Evolutionary conservation across 2,329 filamentous ascomycete genomes (phyloP).

Genomic region (Paraphaeosphaeria sporulosa): DNA sequence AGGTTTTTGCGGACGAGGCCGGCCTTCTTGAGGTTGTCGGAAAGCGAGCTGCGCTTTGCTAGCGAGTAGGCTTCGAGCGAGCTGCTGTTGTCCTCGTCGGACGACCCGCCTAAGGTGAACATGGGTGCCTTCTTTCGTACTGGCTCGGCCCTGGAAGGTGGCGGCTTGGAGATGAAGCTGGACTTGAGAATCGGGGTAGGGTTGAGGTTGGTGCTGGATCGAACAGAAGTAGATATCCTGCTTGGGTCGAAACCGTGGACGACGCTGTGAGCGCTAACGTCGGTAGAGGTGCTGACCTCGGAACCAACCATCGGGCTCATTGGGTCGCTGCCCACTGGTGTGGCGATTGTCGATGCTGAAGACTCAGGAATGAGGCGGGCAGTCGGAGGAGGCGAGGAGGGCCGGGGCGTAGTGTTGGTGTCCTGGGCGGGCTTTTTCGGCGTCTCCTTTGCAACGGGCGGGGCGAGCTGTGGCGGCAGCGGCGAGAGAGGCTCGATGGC

Average conservation of each 20-base stretch:
- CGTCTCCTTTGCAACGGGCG: slow-evolving; percentile 23
- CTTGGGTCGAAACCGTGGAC: slow-evolving; percentile 87
- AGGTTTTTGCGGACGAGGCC: slow-evolving; percentile 73
- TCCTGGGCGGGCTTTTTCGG: slow-evolving; percentile 36
- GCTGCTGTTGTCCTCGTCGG: slow-evolving; percentile 83
- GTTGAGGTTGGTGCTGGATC: slow-evolving; percentile 66
- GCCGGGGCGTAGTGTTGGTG: slow-evolving; percentile 55
- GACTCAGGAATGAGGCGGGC: slow-evolving; percentile 63
- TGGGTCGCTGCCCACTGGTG: slow-evolving; percentile 51
- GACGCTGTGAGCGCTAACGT: slow-evolving; percentile 71
- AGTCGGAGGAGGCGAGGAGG: slow-evolving; percentile 52
- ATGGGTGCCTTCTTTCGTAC: slow-evolving; percentile 72
- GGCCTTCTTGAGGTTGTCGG: slow-evolving; percentile 61
- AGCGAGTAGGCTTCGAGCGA: slow-evolving; percentile 68
- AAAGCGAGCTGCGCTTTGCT: slow-evolving; percentile 62
- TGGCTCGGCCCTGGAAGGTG: slow-evolving; percentile 44
- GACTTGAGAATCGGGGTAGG: slow-evolving; percentile 68
- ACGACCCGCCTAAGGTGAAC: slow-evolving; percentile 80
- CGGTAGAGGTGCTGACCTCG: slow-evolving; percentile 69
- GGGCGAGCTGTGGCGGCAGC: slow-evolving; percentile 51
- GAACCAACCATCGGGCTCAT: slow-evolving; percentile 57
- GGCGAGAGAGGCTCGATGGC: slow-evolving; percentile 66
- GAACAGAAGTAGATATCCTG: slow-evolving; percentile 72
- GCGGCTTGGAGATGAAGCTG: slow-evolving; percentile 37
- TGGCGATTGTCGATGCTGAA: slow-evolving; percentile 64